A percentile compares a stretch with the other conserved stretches of the same genome.
Evolutionary conservation across 768 basidiomycete species (phyloP).

Genomic region (Panellus pusillus): DNA sequence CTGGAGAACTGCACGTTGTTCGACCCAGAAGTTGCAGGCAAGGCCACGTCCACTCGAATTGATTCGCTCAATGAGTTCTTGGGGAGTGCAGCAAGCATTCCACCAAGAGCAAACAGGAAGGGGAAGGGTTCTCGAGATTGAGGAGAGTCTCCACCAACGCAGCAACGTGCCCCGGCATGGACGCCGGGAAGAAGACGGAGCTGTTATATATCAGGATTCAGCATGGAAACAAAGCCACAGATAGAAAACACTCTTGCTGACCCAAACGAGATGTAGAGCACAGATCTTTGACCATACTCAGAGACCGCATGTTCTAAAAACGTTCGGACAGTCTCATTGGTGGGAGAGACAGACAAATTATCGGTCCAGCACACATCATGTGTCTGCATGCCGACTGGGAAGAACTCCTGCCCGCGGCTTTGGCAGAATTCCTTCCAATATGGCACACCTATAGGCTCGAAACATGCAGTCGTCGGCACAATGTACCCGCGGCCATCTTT

Average conservation of each 20-base stretch:
- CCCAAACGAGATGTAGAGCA: slow-evolving; percentile 20
- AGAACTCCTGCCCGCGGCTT: slow-evolving; percentile 3
- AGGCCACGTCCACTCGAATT: slow-evolving; percentile 10
- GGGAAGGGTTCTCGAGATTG: slow-evolving; percentile 6
- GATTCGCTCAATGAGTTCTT: slow-evolving; percentile 1
- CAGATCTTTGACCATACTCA: too few species aligned
- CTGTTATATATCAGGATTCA: too few species aligned
- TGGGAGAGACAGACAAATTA: not conserved
- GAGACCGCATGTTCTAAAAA: slow-evolving; percentile 2
- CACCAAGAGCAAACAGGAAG: slow-evolving; percentile 11
- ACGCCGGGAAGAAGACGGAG: slow-evolving; percentile 18
- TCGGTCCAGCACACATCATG: not conserved
- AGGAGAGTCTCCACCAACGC: slow-evolving; percentile 12
- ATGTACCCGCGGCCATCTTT: slow-evolving; percentile 3
- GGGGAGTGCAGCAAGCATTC: slow-evolving; percentile 6
- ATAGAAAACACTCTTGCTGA: not conserved
- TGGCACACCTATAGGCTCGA: slow-evolving; percentile 6
- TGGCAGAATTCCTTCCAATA: not conserved
- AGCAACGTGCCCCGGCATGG: too few species aligned
- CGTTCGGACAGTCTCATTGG: not conserved
- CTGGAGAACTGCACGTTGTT: too few species aligned
- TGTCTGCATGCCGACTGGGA: slow-evolving; percentile 5
- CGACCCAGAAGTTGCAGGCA: slow-evolving; percentile 8
- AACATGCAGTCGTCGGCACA: not conserved
- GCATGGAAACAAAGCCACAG: too few species aligned